Percentiles rank a stretch among this genome's conserved stretches.
phyloP scores from a whole-genome alignment of 2,329 filamentous ascomycete species.

The Paecilomyces formosus region DNA sequence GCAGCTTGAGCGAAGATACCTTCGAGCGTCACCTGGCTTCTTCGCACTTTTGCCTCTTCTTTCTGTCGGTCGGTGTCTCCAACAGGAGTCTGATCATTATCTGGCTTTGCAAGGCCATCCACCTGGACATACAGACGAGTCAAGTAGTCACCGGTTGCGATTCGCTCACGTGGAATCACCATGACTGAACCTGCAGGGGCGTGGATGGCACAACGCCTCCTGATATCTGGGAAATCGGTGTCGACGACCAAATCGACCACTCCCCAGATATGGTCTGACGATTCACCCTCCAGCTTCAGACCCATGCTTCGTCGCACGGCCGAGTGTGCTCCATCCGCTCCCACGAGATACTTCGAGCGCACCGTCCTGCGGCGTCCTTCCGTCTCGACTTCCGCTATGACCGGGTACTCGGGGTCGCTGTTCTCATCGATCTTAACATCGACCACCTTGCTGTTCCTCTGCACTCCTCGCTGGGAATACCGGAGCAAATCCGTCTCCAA shows the following conservation, averaged over 20 bases:
- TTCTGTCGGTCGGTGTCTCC: conserved; percentile 22
- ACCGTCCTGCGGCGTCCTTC: conserved; percentile 32
- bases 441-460: conserved; percentile 59
- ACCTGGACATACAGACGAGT: conserved; percentile 58
- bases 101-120: conserved; percentile 21
- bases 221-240: conserved; percentile 71
- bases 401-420: conserved; percentile 33
- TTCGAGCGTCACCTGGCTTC: conserved; percentile 55
- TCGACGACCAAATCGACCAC: conserved; percentile 67
- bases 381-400: conserved; percentile 25
- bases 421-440: conserved; percentile 52
- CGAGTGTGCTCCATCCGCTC: conserved; percentile 64
- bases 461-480: conserved; percentile 50
- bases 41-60: conserved; percentile 54
- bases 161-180: conserved; percentile 65
- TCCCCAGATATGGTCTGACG: conserved; percentile 65
- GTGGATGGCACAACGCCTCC: conserved; percentile 72
- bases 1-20: conserved; percentile 60
- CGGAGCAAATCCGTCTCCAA: conserved; percentile 60
- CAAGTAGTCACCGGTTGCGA: conserved; percentile 56
- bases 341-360: conserved; percentile 62
- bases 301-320: conserved; percentile 52
- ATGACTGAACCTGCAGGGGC: conserved; percentile 68
- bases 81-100: conserved; percentile 9
- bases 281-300: conserved; percentile 55